Conservation (phyloP, 257 asterid genomes). For the Przewalskia tangutica region DNA sequence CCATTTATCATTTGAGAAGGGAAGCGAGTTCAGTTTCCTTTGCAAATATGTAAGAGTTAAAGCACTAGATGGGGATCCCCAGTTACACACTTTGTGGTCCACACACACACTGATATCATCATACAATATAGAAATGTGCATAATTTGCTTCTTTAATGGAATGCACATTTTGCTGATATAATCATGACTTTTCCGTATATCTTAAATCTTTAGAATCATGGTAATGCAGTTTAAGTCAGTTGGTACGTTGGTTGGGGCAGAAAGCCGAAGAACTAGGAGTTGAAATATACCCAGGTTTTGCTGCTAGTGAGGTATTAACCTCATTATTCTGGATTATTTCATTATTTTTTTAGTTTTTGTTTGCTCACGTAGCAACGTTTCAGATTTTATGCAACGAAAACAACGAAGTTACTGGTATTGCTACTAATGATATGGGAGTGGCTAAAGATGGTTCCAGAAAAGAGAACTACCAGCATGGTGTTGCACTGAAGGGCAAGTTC, state of each 20-base stretch:
- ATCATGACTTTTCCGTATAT: conserved; percentile 1
- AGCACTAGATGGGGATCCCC: neutral
- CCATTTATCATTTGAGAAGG: neutral
- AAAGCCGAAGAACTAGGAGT: conserved; percentile 98
- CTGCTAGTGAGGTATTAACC: conserved; percentile 84
- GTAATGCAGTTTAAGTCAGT: conserved; percentile 76
- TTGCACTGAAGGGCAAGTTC: conserved; percentile 74
- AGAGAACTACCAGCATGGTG: conserved; percentile 84
- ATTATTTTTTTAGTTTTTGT: conserved; percentile 7
- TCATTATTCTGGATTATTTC: neutral
- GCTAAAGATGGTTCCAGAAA: conserved; percentile 79
- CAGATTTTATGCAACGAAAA: conserved; percentile 61
- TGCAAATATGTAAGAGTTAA: neutral
- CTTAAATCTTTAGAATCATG: conserved; percentile 12
- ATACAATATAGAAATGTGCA: neutral
- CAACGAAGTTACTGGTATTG: conserved; percentile 76
- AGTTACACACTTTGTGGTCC: neutral
- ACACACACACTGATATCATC: neutral
- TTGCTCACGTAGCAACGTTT: neutral
- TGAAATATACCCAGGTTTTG: conserved; percentile 97
- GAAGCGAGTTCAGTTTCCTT: neutral
- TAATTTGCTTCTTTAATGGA: neutral
- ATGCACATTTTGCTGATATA: neutral
- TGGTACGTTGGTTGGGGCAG: conserved; percentile 85
- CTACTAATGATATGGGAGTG: conserved; percentile 97